Percentiles rank a stretch among this genome's conserved stretches.
phyloP scores from a whole-genome alignment of 371 early-diverging fungal species.

The Parasitella parasitica region DNA sequence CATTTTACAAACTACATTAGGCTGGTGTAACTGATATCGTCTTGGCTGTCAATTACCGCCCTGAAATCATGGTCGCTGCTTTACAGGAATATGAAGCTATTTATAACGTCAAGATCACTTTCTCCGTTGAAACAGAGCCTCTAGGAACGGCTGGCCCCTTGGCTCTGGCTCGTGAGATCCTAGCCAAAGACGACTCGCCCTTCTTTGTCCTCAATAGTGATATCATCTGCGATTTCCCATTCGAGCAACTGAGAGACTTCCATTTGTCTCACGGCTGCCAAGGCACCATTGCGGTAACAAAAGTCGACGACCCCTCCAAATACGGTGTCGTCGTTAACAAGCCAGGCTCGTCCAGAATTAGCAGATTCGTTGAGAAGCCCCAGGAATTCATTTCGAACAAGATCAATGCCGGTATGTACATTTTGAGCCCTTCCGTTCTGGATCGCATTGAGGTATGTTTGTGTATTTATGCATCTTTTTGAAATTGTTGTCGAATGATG shows the following conservation, averaged over 20 bases:
- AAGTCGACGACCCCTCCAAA: constrained; percentile 97
- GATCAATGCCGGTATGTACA: constrained; percentile 99
- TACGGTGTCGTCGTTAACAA: constrained; percentile 96
- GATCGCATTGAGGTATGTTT: constrained; percentile 80
- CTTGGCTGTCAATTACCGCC: constrained; percentile 98
- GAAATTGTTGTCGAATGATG: too few species aligned
- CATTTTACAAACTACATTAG: constrained; percentile 45
- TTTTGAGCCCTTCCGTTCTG: constrained; percentile 91
- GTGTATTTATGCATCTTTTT: too few species aligned
- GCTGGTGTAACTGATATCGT: constrained; percentile 98
- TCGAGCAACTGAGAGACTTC: constrained; percentile 83
- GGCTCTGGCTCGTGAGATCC: constrained; percentile 89
- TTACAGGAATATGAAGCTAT: constrained; percentile 85
- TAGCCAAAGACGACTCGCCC: constrained; percentile 87
- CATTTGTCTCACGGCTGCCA: constrained; percentile 87
- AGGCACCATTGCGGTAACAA: constrained; percentile 94
- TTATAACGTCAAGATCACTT: constrained; percentile 91
- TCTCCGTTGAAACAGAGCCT: constrained; percentile 96
- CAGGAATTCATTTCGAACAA: constrained; percentile 90
- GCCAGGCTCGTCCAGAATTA: constrained; percentile 69
- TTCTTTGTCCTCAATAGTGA: constrained; percentile 99
- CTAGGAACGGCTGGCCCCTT: constrained; percentile 98
- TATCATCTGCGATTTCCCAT: constrained; percentile 98
- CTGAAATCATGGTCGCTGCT: constrained; percentile 91
- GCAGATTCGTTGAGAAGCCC: constrained; percentile 99